A percentile compares a stretch with the other conserved stretches of the same genome.
phyloP scores from a whole-genome alignment of 2,329 filamentous ascomycete species.

The Chaetomiaceae sp. region DNA sequence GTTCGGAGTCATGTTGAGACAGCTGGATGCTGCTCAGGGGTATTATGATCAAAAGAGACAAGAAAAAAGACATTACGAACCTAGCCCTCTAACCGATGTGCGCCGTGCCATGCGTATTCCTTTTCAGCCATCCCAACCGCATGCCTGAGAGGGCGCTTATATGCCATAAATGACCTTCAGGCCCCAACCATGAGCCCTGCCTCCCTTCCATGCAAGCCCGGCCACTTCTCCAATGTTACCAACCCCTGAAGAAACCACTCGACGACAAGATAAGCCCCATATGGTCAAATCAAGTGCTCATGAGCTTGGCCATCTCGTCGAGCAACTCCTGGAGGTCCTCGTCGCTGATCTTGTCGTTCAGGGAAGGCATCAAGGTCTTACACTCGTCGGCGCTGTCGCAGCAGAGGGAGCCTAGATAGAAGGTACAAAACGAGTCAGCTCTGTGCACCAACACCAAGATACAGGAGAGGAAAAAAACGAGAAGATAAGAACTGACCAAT shows the following conservation, averaged over 20 bases:
- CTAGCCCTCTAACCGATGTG: constrained; percentile 7
- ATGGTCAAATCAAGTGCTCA: constrained; percentile 31
- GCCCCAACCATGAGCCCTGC: not conserved
- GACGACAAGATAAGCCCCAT: too few species aligned
- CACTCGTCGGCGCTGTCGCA: constrained; percentile 93
- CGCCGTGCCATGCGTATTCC: constrained; percentile 19
- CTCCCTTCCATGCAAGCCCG: not conserved
- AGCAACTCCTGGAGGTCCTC: constrained; percentile 83
- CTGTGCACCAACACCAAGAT: not conserved
- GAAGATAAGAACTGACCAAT: constrained; percentile 56
- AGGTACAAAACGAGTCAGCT: not conserved
- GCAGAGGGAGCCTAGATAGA: constrained; percentile 69
- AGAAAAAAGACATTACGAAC: constrained; percentile 8
- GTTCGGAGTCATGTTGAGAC: not conserved
- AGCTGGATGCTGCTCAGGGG: not conserved
- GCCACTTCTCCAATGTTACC: not conserved
- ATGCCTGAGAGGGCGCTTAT: not conserved
- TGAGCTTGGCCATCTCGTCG: constrained; percentile 83
- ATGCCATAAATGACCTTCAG: not conserved
- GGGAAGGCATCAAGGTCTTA: constrained; percentile 87
- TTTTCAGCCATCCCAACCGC: not conserved
- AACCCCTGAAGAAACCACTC: not conserved
- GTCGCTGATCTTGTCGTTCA: constrained; percentile 86
- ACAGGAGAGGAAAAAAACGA: not conserved
- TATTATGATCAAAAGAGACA: constrained; percentile 7